Conservation (phyloP, 192 early-diverging fungal genomes). For the Backusella australiensis region DNA sequence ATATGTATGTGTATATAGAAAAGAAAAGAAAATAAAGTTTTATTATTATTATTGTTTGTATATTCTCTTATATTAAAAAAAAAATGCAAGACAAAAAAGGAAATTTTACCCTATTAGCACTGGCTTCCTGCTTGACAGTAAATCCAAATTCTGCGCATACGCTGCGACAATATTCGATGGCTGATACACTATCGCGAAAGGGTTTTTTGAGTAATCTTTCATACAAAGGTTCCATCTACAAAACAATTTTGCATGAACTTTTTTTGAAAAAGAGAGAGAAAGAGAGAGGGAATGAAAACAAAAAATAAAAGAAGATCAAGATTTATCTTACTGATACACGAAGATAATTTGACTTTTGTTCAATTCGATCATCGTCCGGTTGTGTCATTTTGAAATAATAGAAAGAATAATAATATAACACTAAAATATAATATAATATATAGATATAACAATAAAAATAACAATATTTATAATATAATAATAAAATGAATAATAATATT, state of each 20-base stretch:
- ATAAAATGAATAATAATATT: slow-evolving; percentile 5
- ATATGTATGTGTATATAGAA: neutral
- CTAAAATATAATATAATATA: neutral
- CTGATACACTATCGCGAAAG: slow-evolving; percentile 46
- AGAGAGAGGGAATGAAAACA: neutral
- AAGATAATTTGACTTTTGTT: slow-evolving; percentile 8
- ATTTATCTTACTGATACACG: slow-evolving; percentile 3
- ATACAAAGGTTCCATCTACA: slow-evolving; percentile 53
- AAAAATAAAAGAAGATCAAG: too few species aligned
- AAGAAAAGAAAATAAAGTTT: slow-evolving; percentile 7
- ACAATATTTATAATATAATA: neutral
- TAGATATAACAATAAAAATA: neutral
- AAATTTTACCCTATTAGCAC: slow-evolving; percentile 52
- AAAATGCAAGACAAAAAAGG: neutral
- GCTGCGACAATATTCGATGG: slow-evolving; percentile 48
- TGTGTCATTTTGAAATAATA: slow-evolving; percentile 6
- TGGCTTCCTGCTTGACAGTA: slow-evolving; percentile 60
- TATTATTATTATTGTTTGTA: slow-evolving; percentile 4
- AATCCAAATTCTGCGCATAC: slow-evolving; percentile 53
- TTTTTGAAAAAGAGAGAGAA: neutral
- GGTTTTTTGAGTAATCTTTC: slow-evolving; percentile 44
- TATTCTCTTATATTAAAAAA: neutral
- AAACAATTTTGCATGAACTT: slow-evolving; percentile 3
- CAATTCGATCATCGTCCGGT: neutral
- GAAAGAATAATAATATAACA: neutral